Conservation (phyloP, 108 stramenopile genomes). For the Cyclotella distinguenda region DNA sequence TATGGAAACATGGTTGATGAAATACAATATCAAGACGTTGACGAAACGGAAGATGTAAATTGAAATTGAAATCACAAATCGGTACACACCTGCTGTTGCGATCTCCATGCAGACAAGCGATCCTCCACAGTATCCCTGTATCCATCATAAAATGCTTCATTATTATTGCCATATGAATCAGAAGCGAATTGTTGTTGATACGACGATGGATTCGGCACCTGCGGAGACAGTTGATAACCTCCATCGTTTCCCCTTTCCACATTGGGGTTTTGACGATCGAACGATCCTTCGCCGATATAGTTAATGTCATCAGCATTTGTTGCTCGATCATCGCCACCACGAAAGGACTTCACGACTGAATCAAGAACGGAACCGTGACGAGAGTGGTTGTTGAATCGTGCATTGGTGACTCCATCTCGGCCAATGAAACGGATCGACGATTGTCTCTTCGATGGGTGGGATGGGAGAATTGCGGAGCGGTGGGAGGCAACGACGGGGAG, state of each 20-base stretch:
- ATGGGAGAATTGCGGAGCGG: too few species aligned
- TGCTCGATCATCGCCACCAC: slow-evolving; percentile 2
- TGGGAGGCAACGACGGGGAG: too few species aligned
- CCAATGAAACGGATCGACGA: too few species aligned
- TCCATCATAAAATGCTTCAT: slow-evolving; percentile 18
- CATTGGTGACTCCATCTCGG: too few species aligned
- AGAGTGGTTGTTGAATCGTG: too few species aligned
- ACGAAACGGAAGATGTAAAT: not conserved
- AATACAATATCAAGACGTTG: not conserved
- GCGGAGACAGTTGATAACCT: too few species aligned
- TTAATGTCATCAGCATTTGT: slow-evolving; percentile 1
- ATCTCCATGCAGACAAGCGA: slow-evolving; percentile 68
- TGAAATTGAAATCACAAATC: slow-evolving; percentile 2
- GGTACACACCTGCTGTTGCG: slow-evolving; percentile 51
- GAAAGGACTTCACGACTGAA: not conserved
- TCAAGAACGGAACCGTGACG: not conserved
- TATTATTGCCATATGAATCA: not conserved
- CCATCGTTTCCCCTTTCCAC: too few species aligned
- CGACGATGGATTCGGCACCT: not conserved
- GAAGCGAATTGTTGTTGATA: slow-evolving; percentile 2
- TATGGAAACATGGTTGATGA: slow-evolving; percentile 7
- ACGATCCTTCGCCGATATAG: not conserved
- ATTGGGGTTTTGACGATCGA: too few species aligned
- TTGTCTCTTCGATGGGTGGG: too few species aligned
- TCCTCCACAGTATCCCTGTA: slow-evolving; percentile 79